phyloP scores from a whole-genome alignment of 2,329 filamentous ascomycete genomes.

The Blumeria hordei region DNA sequence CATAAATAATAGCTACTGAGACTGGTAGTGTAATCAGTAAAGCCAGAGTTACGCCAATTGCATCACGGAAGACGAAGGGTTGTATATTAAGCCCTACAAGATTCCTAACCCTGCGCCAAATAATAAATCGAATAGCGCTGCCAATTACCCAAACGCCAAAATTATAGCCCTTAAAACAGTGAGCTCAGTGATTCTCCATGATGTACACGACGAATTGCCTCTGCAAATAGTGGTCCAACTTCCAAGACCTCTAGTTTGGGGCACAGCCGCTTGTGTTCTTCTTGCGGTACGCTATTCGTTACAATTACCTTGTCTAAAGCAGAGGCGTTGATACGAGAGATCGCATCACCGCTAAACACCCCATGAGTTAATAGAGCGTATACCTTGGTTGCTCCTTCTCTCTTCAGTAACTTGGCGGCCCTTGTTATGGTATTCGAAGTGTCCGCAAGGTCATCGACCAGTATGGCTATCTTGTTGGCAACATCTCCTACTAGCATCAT shows the following conservation, averaged over 20 bases:
- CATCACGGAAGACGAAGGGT: no score
- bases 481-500: conserved; percentile 94
- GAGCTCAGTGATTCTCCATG: conserved; percentile 96
- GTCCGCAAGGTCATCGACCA: conserved; percentile 85
- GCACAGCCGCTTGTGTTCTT: conserved; percentile 52
- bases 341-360: conserved; percentile 83
- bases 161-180: conserved; percentile 34
- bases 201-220: conserved; percentile 87
- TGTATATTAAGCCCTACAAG: no score
- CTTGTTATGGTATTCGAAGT: conserved; percentile 94
- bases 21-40: no score
- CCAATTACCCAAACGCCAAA: no score
- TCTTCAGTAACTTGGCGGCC: conserved; percentile 89
- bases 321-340: conserved; percentile 80
- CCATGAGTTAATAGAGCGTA: conserved; percentile 89
- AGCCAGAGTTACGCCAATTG: no score
- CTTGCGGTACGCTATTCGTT: conserved; percentile 83
- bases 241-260: conserved; percentile 83
- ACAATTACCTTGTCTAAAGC: conserved; percentile 83
- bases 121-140: no score
- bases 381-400: conserved; percentile 74
- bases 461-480: conserved; percentile 54
- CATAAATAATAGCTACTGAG: no score
- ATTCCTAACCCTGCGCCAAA: no score
- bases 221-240: conserved; percentile 74